Evolutionary conservation across 495 filamentous ascomycete genomes (phyloP).

Genomic region (Aspergillus kassunensis): DNA sequence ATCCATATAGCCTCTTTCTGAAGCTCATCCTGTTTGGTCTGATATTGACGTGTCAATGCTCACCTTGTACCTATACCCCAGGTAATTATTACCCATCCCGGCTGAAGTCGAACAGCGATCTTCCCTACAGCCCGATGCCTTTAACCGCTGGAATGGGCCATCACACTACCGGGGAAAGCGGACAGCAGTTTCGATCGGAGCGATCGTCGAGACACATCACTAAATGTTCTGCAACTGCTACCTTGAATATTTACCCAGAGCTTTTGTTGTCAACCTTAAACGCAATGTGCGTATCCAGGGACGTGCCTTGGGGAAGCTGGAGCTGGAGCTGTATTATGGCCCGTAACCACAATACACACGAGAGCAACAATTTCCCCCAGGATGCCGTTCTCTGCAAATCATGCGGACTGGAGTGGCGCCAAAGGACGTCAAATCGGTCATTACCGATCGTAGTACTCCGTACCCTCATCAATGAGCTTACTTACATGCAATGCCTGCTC

Average conservation of each 20-base stretch:
- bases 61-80: too few relatives aligned
- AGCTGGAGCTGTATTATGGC: background rate
- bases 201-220: conserved; percentile 9
- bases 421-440: background rate
- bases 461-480: background rate
- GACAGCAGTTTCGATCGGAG: conserved; percentile 18
- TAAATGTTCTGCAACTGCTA: background rate
- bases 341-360: background rate
- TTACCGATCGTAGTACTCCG: background rate
- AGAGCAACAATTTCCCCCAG: background rate
- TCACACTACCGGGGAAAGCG: conserved; percentile 22
- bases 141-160: conserved; percentile 20
- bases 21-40: too few relatives aligned
- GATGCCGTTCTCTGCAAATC: background rate
- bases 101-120: conserved; percentile 16
- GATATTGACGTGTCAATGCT: conserved; percentile 14
- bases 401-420: conserved; percentile 8
- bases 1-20: background rate
- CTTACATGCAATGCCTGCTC: conserved; percentile 1
- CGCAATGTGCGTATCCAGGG: conserved; percentile 7
- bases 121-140: conserved; percentile 4
- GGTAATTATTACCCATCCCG: conserved; percentile 16
- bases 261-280: background rate
- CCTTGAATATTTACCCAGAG: conserved; percentile 12
- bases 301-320: conserved; percentile 4